These are phyloP conservation scores for Solanum raphanifolium DNA, from an alignment of 257 asterid species.

Conservation along the genomic window DNA sequence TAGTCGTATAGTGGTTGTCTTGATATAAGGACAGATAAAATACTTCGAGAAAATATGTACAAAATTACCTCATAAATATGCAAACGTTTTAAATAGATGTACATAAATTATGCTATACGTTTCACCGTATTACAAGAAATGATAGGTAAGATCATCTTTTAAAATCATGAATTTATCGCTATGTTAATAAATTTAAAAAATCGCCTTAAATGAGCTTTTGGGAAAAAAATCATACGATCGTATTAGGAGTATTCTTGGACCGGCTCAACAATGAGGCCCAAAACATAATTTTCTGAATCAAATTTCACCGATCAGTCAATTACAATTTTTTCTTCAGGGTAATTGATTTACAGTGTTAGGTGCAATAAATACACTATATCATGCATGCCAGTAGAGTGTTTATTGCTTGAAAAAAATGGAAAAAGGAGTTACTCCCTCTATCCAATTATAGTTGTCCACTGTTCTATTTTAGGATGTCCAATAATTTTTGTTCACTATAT, in stretches of 20 bases:
- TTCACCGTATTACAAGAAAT: background rate
- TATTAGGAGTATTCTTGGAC: background rate
- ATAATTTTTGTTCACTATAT: background rate
- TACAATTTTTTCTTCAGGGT: background rate
- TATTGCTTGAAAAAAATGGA: background rate
- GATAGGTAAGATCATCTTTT: background rate
- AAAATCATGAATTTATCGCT: background rate
- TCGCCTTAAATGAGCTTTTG: background rate
- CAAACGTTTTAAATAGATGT: background rate
- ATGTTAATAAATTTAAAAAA: background rate
- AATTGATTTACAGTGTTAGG: background rate
- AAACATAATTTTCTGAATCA: background rate
- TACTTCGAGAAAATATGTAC: background rate
- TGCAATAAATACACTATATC: background rate
- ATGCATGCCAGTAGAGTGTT: background rate
- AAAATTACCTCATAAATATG: background rate
- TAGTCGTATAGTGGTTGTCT: background rate
- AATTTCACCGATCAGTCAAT: background rate
- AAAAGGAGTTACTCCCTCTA: background rate
- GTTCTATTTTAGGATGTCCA: too few relatives aligned
- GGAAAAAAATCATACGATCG: background rate
- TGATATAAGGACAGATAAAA: background rate
- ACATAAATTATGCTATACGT: too few relatives aligned
- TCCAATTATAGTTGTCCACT: too few relatives aligned
- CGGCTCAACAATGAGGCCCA: background rate